phyloP scores from a whole-genome alignment of 2,329 filamentous ascomycete genomes.

The Colletotrichum liaoningense region DNA sequence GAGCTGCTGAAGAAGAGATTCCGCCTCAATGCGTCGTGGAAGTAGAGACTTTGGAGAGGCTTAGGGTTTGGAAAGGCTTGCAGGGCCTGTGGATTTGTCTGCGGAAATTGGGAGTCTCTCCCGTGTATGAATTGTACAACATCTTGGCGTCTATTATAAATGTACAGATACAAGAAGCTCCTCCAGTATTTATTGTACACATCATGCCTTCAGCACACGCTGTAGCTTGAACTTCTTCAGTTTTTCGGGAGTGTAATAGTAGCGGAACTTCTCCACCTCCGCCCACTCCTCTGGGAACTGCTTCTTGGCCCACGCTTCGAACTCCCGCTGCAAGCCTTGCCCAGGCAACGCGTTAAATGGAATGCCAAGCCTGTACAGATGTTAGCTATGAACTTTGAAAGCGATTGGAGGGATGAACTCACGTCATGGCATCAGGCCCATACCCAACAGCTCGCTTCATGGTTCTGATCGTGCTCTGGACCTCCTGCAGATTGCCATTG shows the following conservation, averaged over 20 bases:
- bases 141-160: conserved; percentile 37
- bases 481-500: conserved; percentile 77
- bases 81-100: neutral
- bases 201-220: conserved; percentile 60
- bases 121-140: conserved; percentile 40
- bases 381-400: conserved; percentile 7
- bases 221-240: conserved; percentile 62
- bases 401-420: conserved; percentile 51
- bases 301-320: conserved; percentile 79
- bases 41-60: neutral
- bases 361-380: conserved; percentile 70
- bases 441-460: conserved; percentile 76
- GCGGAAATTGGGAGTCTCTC: neutral
- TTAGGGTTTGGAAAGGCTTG: neutral
- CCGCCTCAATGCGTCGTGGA: conserved; percentile 14
- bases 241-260: conserved; percentile 55
- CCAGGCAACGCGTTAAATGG: conserved; percentile 80
- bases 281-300: conserved; percentile 78
- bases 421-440: conserved; percentile 78
- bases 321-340: conserved; percentile 72
- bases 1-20: conserved; percentile 72
- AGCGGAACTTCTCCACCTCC: conserved; percentile 68
- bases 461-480: conserved; percentile 72
- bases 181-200: conserved; percentile 44
- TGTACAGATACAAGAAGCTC: conserved; percentile 38